A percentile compares a stretch with the other conserved stretches of the same genome.
phyloP scores from a whole-genome alignment of 176 grass and related monocot genomes.

The Elaeis guineensis region DNA sequence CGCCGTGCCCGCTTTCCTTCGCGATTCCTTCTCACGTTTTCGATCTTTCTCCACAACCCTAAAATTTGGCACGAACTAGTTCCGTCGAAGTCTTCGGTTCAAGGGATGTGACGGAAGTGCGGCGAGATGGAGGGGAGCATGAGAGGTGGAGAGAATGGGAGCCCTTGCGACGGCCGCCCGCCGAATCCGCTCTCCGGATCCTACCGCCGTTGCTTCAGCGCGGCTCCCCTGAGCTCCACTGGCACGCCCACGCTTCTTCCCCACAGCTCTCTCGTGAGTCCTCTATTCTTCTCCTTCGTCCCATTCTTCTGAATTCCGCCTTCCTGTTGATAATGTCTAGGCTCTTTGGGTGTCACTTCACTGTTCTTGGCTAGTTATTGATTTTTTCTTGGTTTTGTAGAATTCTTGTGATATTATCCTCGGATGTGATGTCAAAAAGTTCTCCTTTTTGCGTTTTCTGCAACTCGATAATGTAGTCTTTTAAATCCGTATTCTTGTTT shows the following conservation, averaged over 20 bases:
- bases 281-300: constrained; percentile 7
- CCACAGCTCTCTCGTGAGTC: constrained; percentile 68
- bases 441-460: no score
- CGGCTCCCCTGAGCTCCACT: constrained; percentile 4
- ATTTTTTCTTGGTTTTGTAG: no score
- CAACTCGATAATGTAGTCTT: no score
- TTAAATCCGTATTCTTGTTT: no score
- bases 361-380: neutral
- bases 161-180: constrained; percentile 29
- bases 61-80: no score
- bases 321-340: neutral
- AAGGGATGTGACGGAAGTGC: constrained; percentile 15
- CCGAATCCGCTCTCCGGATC: constrained; percentile 35
- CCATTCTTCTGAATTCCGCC: neutral
- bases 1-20: no score
- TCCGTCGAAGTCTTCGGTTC: neutral
- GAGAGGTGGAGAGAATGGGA: constrained; percentile 16
- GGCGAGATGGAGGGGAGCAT: constrained; percentile 30
- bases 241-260: constrained; percentile 44
- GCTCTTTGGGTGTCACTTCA: neutral
- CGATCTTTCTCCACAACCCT: no score
- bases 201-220: neutral
- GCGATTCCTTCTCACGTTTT: no score
- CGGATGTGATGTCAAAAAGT: no score
- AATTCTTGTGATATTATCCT: no score